phyloP scores from a whole-genome alignment of 495 filamentous ascomycete species.

The Penicillium egyptiacum region DNA sequence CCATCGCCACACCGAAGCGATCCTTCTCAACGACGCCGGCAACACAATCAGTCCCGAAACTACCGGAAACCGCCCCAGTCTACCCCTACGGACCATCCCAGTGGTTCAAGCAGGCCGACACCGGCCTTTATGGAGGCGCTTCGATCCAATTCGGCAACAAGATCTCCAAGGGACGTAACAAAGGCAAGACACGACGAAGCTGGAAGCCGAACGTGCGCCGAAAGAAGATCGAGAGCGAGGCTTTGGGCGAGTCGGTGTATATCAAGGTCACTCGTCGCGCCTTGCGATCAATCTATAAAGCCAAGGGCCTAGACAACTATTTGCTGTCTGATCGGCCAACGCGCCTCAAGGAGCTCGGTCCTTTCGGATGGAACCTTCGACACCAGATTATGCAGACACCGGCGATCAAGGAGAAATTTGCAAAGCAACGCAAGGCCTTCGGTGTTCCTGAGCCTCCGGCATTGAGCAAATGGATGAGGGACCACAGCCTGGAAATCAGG shows the following conservation, averaged over 20 bases:
- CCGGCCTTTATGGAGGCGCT: slow-evolving; percentile 76
- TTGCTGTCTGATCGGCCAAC: slow-evolving; percentile 70
- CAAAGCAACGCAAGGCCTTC: slow-evolving; percentile 50
- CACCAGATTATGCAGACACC: slow-evolving; percentile 81
- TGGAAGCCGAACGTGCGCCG: slow-evolving; percentile 88
- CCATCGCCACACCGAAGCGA: slow-evolving; percentile 42
- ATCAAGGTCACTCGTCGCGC: slow-evolving; percentile 74
- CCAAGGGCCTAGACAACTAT: slow-evolving; percentile 88
- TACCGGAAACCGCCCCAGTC: slow-evolving; percentile 56
- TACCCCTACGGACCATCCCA: slow-evolving; percentile 84
- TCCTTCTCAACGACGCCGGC: slow-evolving; percentile 43
- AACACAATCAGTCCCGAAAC: slow-evolving; percentile 34
- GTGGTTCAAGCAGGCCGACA: slow-evolving; percentile 84
- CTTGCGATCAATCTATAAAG: slow-evolving; percentile 81
- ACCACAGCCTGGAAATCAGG: slow-evolving; percentile 30
- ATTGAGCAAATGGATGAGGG: slow-evolving; percentile 43
- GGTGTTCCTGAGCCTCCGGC: slow-evolving; percentile 46
- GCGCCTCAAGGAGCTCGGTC: slow-evolving; percentile 79
- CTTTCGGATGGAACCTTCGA: slow-evolving; percentile 82
- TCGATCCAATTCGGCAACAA: slow-evolving; percentile 90
- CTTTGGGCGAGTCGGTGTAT: slow-evolving; percentile 63
- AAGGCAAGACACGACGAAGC: slow-evolving; percentile 77
- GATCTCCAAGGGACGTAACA: slow-evolving; percentile 67
- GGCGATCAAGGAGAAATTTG: slow-evolving; percentile 58
- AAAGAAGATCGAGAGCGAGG: slow-evolving; percentile 71